These are phyloP conservation scores for Coniophora puteana DNA, from an alignment of 1,284 basidiomycete species.

Conservation along the genomic window DNA sequence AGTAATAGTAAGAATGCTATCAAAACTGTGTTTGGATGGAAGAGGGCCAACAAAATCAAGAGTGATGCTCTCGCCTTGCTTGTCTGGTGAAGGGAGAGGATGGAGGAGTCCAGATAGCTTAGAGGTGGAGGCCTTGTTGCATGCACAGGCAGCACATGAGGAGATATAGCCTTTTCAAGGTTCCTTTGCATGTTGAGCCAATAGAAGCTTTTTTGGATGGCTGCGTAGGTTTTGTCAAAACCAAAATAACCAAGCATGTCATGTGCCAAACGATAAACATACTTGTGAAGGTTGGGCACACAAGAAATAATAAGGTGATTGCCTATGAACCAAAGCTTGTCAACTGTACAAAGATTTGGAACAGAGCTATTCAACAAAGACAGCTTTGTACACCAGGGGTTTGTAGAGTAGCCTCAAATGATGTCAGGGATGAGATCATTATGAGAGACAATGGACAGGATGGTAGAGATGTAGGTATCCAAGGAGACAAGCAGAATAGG, in stretches of 20 bases:
- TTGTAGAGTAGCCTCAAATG: constrained; percentile 14
- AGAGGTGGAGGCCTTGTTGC: constrained; percentile 22
- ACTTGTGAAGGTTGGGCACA: constrained; percentile 11
- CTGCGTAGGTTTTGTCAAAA: constrained; percentile 28
- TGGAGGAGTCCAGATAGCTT: constrained; percentile 23
- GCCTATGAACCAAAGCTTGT: constrained; percentile 21
- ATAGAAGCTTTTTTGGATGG: constrained; percentile 27
- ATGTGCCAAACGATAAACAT: constrained; percentile 23
- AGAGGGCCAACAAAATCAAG: constrained; percentile 5
- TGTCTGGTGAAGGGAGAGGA: constrained; percentile 27
- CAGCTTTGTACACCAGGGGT: constrained; percentile 20
- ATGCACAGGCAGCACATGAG: constrained; percentile 31
- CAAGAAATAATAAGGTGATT: constrained; percentile 23
- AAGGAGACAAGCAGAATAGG: neutral
- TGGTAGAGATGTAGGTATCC: neutral
- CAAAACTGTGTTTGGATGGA: constrained; percentile 1
- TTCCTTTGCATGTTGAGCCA: constrained; percentile 36
- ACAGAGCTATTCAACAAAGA: constrained; percentile 4
- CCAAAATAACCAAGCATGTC: constrained; percentile 34
- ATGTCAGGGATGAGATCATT: constrained; percentile 12
- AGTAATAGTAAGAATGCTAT: constrained; percentile 24
- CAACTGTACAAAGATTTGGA: neutral
- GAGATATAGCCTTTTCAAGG: constrained; percentile 25
- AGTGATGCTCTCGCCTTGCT: constrained; percentile 17
- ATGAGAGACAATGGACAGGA: constrained; percentile 12